Base-by-base conservation (phyloP, 768 basidiomycete genomes). In the Filobasidium floriforme region DNA sequence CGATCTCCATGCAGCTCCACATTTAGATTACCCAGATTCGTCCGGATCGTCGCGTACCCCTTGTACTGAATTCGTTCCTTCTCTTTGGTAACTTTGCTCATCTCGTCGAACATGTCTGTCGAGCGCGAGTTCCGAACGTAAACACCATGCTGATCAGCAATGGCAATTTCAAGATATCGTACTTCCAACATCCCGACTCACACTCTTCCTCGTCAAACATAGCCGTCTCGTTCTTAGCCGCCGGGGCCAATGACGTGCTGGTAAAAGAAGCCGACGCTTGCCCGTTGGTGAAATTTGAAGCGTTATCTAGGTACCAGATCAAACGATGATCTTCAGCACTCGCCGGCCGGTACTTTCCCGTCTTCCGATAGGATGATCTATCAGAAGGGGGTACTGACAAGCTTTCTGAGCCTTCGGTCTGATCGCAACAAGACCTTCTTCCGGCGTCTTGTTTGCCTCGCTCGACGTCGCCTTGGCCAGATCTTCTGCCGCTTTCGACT, bases 11-110 rank as follows among this genome's bases (percentile, higher is more conserved):
- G 77, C 32, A 79, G 75, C 90, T 96, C 73, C 88, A 81, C 72
- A 86, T 91, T 67, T 85, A 89, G 41, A 82, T 72, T 86, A n/a
- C 93, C 93, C 22, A 92, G 83, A 71, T 87, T 93, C 1, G 96
- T 98, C 59, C 93, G 85, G 32, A 99, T 87, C n/a, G 93, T 89
- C 55, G 92, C 90, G 78, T 98, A 99, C 1, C 90, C 94, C 63
- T 93, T 87, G 52, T 89, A 86, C 75, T 90, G 91, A 12, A 90
- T 88, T 22, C 92, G 82, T 69, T 94, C 90, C 74, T 93, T 94
- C 74, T 93, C 92, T 78, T 97, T 98, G 1, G 82, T 82, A 15
- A 86, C 86, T 66, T 87, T 88, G 14, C 87, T 82, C 70, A 99
- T 87, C 41, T 89, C 89, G 78, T 97, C 94, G 71, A 93, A 99